phyloP scores from a whole-genome alignment of 495 filamentous ascomycete genomes.

The Collariella sp. region DNA sequence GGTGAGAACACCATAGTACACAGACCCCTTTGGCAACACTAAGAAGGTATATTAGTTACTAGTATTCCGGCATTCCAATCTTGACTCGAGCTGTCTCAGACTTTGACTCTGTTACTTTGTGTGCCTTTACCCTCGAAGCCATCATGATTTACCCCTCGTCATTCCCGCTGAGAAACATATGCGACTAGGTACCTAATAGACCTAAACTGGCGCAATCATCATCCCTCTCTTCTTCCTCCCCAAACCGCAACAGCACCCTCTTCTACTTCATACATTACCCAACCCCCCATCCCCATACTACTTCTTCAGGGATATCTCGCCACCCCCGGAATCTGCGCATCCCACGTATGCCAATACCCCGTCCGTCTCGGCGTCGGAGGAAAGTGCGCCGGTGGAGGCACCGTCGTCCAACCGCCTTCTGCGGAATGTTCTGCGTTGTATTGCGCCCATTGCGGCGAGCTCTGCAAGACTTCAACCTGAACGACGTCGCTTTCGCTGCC shows the following conservation, averaged over 20 bases:
- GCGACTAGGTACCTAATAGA: no score
- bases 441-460: not conserved
- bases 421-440: not conserved
- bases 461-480: not conserved
- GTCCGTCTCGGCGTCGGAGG: conserved; percentile 11
- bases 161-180: no score
- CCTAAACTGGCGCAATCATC: no score
- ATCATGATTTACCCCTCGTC: no score
- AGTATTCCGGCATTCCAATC: no score
- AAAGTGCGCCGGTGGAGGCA: conserved; percentile 9
- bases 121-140: no score
- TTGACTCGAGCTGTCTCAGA: no score
- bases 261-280: not conserved
- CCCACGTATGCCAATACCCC: conserved; percentile 4
- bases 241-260: not conserved
- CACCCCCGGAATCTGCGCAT: conserved; percentile 7
- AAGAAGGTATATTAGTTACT: no score
- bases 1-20: no score
- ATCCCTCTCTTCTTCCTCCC: no score
- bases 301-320: conserved; percentile 5
- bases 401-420: conserved; percentile 1
- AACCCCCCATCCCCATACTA: not conserved
- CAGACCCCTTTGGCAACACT: no score
- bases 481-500: not conserved
- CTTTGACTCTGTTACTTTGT: no score